Evolutionary conservation across 2,329 filamentous ascomycete species (phyloP).

Genomic region (Dendrostoma leiphaemia): DNA sequence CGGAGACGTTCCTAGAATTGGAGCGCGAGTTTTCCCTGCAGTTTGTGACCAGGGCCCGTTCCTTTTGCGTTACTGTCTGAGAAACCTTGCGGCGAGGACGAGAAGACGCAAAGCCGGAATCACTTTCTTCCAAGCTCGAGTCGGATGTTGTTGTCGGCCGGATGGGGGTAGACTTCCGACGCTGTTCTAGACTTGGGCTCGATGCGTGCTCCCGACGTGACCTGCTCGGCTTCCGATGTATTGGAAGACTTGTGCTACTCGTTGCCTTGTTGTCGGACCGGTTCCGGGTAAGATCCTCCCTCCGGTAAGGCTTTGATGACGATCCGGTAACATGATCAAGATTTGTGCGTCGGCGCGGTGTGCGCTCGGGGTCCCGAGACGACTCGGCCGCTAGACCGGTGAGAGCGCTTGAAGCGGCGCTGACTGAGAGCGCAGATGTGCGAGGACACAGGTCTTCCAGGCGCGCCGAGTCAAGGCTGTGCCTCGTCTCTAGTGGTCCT

Average conservation of each 20-base stretch:
- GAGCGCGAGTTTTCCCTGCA: conserved; percentile 11
- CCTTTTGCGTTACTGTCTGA: no score
- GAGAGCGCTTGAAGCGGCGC: conserved; percentile 55
- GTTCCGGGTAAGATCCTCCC: conserved; percentile 13
- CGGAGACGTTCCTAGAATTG: conserved; percentile 13
- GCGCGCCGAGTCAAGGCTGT: conserved; percentile 30
- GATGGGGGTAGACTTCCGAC: conserved; percentile 6
- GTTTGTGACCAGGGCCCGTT: background rate
- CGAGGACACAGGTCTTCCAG: conserved; percentile 39
- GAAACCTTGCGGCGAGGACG: conserved; percentile 10
- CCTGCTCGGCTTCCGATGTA: conserved; percentile 18
- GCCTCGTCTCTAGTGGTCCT: conserved; percentile 26
- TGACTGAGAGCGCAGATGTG: conserved; percentile 50
- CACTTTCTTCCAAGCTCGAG: conserved; percentile 15
- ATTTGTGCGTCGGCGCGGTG: conserved; percentile 1
- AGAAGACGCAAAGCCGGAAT: conserved; percentile 6
- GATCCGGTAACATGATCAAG: conserved; percentile 1
- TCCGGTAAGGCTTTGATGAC: conserved; percentile 5
- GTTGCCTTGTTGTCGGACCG: conserved; percentile 22
- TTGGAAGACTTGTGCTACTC: conserved; percentile 24
- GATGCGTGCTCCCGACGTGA: conserved; percentile 6
- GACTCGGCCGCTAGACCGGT: conserved; percentile 31
- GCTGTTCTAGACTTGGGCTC: conserved; percentile 5
- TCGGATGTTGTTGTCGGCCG: conserved; percentile 15
- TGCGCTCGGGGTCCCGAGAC: conserved; percentile 21